Conservation (phyloP, 2,329 filamentous ascomycete genomes). For the Penicillium sp. region DNA sequence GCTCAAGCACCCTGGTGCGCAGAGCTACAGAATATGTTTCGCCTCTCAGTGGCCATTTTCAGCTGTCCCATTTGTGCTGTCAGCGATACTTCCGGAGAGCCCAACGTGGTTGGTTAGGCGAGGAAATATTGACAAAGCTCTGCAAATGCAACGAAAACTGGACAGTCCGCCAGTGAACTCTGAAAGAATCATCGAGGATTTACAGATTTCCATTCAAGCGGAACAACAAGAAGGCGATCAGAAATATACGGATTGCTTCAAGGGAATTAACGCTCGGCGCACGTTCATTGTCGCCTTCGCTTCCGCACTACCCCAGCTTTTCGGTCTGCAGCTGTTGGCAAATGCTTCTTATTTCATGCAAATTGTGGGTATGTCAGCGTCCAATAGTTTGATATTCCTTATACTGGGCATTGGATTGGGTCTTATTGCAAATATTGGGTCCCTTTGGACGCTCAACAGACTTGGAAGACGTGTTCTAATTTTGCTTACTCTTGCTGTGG, state of each 20-base stretch:
- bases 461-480: conserved; percentile 47
- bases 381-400: conserved; percentile 45
- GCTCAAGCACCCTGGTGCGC: conserved; percentile 26
- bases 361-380: conserved; percentile 29
- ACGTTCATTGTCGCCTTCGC: conserved; percentile 39
- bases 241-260: conserved; percentile 37
- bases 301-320: conserved; percentile 47
- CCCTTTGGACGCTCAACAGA: conserved; percentile 49
- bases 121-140: conserved; percentile 36
- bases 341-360: conserved; percentile 44
- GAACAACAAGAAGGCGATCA: conserved; percentile 47
- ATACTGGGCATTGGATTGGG: conserved; percentile 51
- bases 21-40: conserved; percentile 40
- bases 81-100: conserved; percentile 54
- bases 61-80: conserved; percentile 46
- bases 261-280: conserved; percentile 21
- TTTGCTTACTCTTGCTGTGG: conserved; percentile 37
- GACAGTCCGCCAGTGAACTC: conserved; percentile 13
- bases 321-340: conserved; percentile 49
- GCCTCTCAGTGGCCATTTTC: conserved; percentile 54
- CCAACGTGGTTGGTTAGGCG: conserved; percentile 54
- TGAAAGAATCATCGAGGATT: conserved; percentile 9
- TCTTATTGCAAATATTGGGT: conserved; percentile 46
- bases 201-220: conserved; percentile 23
- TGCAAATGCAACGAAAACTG: conserved; percentile 19